phyloP scores from a whole-genome alignment of 2,329 filamentous ascomycete species.

The Trichoderma sp. region DNA sequence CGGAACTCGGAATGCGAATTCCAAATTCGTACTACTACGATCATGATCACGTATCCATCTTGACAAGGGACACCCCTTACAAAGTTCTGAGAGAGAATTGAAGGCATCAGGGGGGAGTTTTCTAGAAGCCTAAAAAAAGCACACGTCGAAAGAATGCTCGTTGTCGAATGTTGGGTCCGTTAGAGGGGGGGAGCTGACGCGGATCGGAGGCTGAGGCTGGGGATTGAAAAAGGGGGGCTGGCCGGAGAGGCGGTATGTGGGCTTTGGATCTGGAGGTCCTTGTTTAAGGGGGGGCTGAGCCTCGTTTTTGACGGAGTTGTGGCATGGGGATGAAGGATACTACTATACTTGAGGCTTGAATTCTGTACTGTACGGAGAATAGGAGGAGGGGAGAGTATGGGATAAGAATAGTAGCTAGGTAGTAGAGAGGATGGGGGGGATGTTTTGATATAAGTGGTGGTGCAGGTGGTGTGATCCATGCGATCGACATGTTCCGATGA shows the following conservation, averaged over 20 bases:
- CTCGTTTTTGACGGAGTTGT: background rate
- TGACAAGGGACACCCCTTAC: too few relatives aligned
- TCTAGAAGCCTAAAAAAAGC: background rate
- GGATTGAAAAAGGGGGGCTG: background rate
- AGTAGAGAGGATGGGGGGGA: background rate
- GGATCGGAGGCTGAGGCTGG: conserved; percentile 13
- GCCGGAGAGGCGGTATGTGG: conserved; percentile 19
- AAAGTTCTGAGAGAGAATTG: too few relatives aligned
- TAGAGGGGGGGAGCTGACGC: conserved; percentile 1
- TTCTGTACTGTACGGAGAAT: background rate
- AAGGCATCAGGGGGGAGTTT: background rate
- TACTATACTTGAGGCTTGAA: too few relatives aligned
- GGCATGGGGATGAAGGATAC: too few relatives aligned
- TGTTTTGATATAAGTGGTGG: too few relatives aligned
- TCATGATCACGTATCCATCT: too few relatives aligned
- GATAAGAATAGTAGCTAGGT: background rate
- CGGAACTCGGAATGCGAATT: too few relatives aligned
- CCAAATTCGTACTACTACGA: too few relatives aligned
- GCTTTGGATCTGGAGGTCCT: background rate
- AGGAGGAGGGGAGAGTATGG: background rate
- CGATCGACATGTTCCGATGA: too few relatives aligned
- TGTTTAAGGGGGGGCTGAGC: conserved; percentile 1
- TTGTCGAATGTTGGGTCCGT: conserved; percentile 9
- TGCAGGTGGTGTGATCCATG: too few relatives aligned
- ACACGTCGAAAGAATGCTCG: background rate